Evolutionary conservation across 331 rosid species (phyloP).

Genomic region (Quercus phellos): DNA sequence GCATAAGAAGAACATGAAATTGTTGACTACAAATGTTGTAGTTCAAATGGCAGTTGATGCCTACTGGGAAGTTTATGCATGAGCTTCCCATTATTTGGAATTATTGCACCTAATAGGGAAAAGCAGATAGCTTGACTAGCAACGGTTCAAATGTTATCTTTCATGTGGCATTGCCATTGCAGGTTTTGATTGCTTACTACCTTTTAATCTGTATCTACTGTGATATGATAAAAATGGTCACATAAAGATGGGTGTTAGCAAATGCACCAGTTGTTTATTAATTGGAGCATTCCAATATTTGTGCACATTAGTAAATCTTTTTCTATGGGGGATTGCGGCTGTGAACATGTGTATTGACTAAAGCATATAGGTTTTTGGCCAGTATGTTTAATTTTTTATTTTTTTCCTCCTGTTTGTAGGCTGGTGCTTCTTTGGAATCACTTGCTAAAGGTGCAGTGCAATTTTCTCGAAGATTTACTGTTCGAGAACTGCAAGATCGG

Average conservation of each 20-base stretch:
- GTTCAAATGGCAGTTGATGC: constrained; percentile 3
- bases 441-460: constrained; percentile 97
- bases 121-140: neutral
- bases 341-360: neutral
- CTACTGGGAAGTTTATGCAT: neutral
- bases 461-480: constrained; percentile 70
- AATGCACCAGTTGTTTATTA: no score
- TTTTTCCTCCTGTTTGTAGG: constrained; percentile 44
- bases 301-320: no score
- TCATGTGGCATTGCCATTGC: neutral
- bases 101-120: neutral
- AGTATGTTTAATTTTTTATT: neutral
- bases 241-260: no score
- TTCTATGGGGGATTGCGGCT: no score
- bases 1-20: no score
- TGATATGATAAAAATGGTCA: no score
- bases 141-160: neutral
- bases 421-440: constrained; percentile 95
- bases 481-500: constrained; percentile 71
- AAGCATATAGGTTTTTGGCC: neutral
- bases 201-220: no score
- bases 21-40: no score
- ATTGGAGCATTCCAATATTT: no score
- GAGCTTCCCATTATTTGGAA: no score
- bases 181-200: neutral